Evolutionary conservation across 1,139 yeast genomes (phyloP).

Genomic region (Pichia sp.): DNA sequence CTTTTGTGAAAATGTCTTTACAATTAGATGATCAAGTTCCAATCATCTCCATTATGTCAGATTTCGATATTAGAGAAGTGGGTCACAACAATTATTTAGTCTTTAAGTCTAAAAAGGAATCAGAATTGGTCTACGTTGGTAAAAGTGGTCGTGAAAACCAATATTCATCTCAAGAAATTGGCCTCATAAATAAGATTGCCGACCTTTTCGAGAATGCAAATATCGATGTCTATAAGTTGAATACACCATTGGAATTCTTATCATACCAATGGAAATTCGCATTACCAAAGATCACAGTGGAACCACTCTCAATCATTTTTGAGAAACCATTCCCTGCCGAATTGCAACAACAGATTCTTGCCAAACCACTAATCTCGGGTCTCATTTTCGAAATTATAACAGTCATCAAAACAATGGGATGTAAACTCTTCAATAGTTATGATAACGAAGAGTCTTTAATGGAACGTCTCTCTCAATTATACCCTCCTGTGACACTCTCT

Average conservation of each 20-base stretch:
- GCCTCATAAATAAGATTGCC: slow-evolving; percentile 27
- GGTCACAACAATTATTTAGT: slow-evolving; percentile 28
- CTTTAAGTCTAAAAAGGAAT: slow-evolving; percentile 28
- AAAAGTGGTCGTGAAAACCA: slow-evolving; percentile 23
- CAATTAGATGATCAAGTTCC: slow-evolving; percentile 33
- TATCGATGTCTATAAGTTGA: slow-evolving; percentile 41
- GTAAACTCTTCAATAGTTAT: slow-evolving; percentile 57
- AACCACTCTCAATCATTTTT: slow-evolving; percentile 65
- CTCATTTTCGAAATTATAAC: slow-evolving; percentile 66
- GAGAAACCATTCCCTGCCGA: slow-evolving; percentile 59
- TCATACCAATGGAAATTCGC: slow-evolving; percentile 83
- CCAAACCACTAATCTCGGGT: slow-evolving; percentile 80
- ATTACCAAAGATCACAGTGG: slow-evolving; percentile 68
- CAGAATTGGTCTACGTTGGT: slow-evolving; percentile 30
- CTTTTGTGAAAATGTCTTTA: slow-evolving; percentile 41
- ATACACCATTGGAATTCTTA: slow-evolving; percentile 52
- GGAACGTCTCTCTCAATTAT: slow-evolving; percentile 44
- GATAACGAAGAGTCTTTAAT: slow-evolving; percentile 57
- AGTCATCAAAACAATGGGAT: slow-evolving; percentile 73
- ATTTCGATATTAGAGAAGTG: slow-evolving; percentile 47
- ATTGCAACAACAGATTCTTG: slow-evolving; percentile 60
- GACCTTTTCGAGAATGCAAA: slow-evolving; percentile 27
- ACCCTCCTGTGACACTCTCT: slow-evolving; percentile 31
- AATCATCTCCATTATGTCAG: slow-evolving; percentile 55
- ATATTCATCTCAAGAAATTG: slow-evolving; percentile 23